Percentiles rank a stretch among this genome's conserved stretches.
Conservation (phyloP, 257 asterid species). For the Salvia rosmarinus region DNA sequence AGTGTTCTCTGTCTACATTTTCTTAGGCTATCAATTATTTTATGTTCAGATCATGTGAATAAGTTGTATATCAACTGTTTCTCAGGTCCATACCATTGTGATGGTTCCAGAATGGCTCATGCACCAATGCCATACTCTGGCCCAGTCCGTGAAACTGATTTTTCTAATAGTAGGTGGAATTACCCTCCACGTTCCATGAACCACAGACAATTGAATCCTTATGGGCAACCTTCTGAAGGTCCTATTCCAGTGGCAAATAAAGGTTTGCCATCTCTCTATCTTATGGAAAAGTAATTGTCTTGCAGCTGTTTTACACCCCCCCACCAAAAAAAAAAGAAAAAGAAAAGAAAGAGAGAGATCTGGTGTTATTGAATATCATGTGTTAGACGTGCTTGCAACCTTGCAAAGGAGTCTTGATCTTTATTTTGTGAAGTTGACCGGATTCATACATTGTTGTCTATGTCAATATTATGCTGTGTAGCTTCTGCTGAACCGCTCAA, state of each 20-base stretch:
- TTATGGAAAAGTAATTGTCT: conserved; percentile 16
- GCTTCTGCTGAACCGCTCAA: neutral
- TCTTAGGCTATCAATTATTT: neutral
- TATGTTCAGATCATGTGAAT: conserved; percentile 17
- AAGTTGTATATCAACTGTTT: conserved; percentile 15
- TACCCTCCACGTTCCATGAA: conserved; percentile 62
- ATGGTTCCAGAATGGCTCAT: conserved; percentile 58
- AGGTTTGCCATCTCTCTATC: conserved; percentile 50
- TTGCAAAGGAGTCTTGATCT: neutral
- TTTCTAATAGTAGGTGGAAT: conserved; percentile 62
- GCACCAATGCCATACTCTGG: conserved; percentile 56
- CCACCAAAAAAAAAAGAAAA: too few species aligned
- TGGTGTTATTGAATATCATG: conserved; percentile 5
- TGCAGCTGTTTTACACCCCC: neutral
- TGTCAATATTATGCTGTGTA: neutral
- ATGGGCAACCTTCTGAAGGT: conserved; percentile 69
- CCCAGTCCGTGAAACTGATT: conserved; percentile 59
- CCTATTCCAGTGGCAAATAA: conserved; percentile 74
- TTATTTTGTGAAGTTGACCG: conserved; percentile 5
- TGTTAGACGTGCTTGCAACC: conserved; percentile 1
- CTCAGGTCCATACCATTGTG: conserved; percentile 72
- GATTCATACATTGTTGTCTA: neutral
- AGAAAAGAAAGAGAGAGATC: too few species aligned
- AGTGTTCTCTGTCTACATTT: conserved; percentile 5
- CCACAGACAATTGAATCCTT: conserved; percentile 57